phyloP scores from a whole-genome alignment of 768 basidiomycete species.

The Russula olivacea region DNA sequence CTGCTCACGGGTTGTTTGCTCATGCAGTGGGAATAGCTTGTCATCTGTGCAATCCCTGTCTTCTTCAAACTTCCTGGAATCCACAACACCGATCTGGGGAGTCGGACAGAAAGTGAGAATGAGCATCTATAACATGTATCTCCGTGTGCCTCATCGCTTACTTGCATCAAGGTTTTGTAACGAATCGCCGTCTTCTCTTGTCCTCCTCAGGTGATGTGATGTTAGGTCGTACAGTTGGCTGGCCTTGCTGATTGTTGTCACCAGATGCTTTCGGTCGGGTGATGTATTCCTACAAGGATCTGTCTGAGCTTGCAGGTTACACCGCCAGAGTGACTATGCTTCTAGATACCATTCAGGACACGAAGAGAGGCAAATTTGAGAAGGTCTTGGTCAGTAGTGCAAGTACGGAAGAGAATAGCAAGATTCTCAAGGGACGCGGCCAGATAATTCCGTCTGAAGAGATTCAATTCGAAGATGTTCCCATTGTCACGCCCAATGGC shows the following conservation, averaged over 20 bases:
- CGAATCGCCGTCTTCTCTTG: constrained; percentile 84
- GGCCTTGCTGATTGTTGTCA: constrained; percentile 6
- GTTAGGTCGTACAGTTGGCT: not conserved
- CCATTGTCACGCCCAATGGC: constrained; percentile 94
- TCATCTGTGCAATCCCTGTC: constrained; percentile 88
- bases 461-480: constrained; percentile 88
- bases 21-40: constrained; percentile 32
- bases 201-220: constrained; percentile 74
- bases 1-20: not conserved
- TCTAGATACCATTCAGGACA: constrained; percentile 86
- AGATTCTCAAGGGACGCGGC: constrained; percentile 72
- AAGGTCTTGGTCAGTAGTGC: constrained; percentile 81
- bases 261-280: constrained; percentile 89
- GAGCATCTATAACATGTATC: constrained; percentile 6
- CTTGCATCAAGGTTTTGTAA: constrained; percentile 71
- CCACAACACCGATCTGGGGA: constrained; percentile 63
- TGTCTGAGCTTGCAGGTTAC: constrained; percentile 93
- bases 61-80: constrained; percentile 83
- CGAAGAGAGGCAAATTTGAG: constrained; percentile 77
- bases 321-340: constrained; percentile 86
- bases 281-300: constrained; percentile 97
- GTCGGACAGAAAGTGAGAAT: constrained; percentile 87
- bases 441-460: constrained; percentile 78
- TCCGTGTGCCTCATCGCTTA: not conserved
- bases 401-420: constrained; percentile 62